Base-by-base conservation (phyloP, 192 early-diverging fungal species). In the Spinellus fusiger region DNA sequence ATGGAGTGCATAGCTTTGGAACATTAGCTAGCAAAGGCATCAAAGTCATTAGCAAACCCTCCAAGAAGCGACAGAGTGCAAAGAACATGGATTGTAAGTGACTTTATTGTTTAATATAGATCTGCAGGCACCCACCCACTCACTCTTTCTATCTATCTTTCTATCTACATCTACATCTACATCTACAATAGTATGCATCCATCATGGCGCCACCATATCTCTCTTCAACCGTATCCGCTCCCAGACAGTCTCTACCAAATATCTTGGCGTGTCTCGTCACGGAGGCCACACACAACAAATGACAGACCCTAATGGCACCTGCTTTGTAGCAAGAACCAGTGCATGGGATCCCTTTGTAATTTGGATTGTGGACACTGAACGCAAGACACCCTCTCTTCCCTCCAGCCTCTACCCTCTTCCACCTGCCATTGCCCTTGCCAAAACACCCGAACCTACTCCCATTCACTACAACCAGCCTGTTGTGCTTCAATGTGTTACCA, bases 11-110 rank as follows among this genome's bases (percentile, higher is more conserved):
- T 6, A 68, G 76, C 52, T 68, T 89, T 23, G 83, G 84, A 33
- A 81, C 82, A 46, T 88, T 93, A 69, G 77, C 84, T 23, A 88
- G 87, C 56, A 80, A 80, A 35, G 85, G 86, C 8, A 87, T 96
- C 60, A 90, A 89, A 51, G 89, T 94, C 10, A 94, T 96, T 50
- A 91, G 88, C 57, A 96, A 97, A 71, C 93, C 94, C 3, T 89
- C 87, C 52, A 94, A 93, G 75, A 94, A 93, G 74, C 80, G 88
- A 44, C 89, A 93, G 53, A 92, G 85, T 49, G 77, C 82, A 6
- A 91, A 93, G 68, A 89, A 89, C 66, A 83, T 87, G 67, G 84
- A 89, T 61, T 65, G 77, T 78, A 75, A 77, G 69, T 68, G 20
- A 5, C 32, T 4, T 18, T 64, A 13, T 55, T 28, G 15, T n/a